Base-by-base conservation (phyloP, 495 filamentous ascomycete species). In the Neurospora tetrasperma region DNA sequence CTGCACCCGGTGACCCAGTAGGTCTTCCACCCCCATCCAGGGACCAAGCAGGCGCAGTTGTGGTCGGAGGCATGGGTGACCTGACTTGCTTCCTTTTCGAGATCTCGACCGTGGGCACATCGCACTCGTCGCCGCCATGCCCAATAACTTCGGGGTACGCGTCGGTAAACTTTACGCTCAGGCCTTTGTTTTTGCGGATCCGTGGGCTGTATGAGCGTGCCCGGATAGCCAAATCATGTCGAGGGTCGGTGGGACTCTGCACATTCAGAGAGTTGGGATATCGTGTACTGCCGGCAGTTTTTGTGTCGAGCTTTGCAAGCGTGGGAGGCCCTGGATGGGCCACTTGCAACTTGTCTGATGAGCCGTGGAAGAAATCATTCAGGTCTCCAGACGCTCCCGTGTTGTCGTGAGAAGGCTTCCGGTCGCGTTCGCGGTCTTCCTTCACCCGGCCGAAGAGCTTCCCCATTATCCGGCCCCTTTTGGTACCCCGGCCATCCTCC, bases 91-190 rank as follows among this genome's bases (percentile, higher is more conserved):
- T 85, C 70, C 85, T 80, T 76, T 81, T 84, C 0, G 87, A 88
- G 20, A 97, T 90, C 76, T 94, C 92, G 23, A 88, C 83, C 0
- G 89, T 86, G 7, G 91, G 90, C 5, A 83, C 80, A 44, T 92
- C 90, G 54, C 90, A 89, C 74, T 96, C 93, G 80, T 97, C 94
- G 16, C 94, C 94, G 31, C 94, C 94, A 76, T 92, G 89, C 35
- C 94, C 94, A 80, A 97, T 96, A 69, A 96, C 78, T 43, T 92
- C 91, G 18, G 93, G 92, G 72, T 83, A 82, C 27, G 81, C 85
- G 69, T 90, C 85, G 9, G 82, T 87, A 77, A 97, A 97, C 59
- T 85, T 86, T n/a, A 97, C 93, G 20, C 80, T 80, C 73, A 95
- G 81, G 4, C 89, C 89, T 77, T 92, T 92, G 71, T 79, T 82